phyloP scores from a whole-genome alignment of 208 protist species.

The Crithidia fasciculata region DNA sequence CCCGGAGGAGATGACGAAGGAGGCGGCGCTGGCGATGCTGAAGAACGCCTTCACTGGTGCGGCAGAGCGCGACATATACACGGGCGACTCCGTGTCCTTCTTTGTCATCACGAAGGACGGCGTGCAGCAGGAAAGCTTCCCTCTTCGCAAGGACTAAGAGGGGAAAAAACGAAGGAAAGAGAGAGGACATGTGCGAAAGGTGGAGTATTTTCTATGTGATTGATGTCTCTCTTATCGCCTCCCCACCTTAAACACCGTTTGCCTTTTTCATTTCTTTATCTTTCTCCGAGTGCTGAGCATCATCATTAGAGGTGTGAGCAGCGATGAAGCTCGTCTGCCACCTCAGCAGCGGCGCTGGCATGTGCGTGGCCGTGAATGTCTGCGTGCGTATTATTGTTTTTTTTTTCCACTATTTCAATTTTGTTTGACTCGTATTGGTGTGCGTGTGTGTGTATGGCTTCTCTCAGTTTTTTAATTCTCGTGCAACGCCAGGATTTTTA shows the following conservation, averaged over 20 bases:
- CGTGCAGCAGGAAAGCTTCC: constrained; percentile 70
- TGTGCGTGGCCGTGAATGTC: no score
- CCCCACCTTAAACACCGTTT: neutral
- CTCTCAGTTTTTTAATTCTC: no score
- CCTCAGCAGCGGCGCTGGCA: no score
- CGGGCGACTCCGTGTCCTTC: constrained; percentile 96
- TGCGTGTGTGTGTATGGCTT: neutral
- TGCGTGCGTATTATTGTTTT: neutral
- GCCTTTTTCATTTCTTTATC: constrained; percentile 9
- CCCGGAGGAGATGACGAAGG: constrained; percentile 64
- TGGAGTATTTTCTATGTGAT: neutral
- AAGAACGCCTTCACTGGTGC: constrained; percentile 97
- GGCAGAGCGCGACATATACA: constrained; percentile 97
- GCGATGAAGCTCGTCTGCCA: no score
- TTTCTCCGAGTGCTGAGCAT: neutral
- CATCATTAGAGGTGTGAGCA: no score
- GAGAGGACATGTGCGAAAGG: neutral
- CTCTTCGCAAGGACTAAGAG: constrained; percentile 72
- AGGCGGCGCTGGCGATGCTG: constrained; percentile 91
- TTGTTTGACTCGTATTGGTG: neutral
- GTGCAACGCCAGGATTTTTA: no score
- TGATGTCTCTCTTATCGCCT: neutral
- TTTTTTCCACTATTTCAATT: constrained; percentile 1
- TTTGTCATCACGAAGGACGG: constrained; percentile 89
- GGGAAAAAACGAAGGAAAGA: neutral